phyloP scores from a whole-genome alignment of 495 filamentous ascomycete species.

The Sordaria brevicollis region DNA sequence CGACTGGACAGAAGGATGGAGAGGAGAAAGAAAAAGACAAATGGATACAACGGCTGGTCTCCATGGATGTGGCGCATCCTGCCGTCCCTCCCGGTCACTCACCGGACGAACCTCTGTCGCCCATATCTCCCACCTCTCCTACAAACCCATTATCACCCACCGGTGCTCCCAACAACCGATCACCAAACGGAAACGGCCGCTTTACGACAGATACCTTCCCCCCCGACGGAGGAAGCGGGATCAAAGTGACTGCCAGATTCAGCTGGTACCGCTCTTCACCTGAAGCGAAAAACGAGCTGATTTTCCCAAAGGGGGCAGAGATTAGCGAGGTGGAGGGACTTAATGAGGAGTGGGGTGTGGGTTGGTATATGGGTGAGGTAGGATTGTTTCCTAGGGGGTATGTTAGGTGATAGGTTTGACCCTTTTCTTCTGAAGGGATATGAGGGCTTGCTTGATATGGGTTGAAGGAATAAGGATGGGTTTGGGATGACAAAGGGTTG shows the following conservation, averaged over 20 bases:
- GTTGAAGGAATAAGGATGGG: no score
- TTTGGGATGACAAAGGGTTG: no score
- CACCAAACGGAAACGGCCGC: conserved; percentile 6
- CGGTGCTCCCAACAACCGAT: conserved; percentile 6
- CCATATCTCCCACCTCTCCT: background rate
- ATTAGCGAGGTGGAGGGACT: conserved; percentile 70
- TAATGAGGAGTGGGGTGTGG: conserved; percentile 80
- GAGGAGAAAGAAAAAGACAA: conserved; percentile 1
- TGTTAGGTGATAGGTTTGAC: conserved; percentile 47
- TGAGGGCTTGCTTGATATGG: no score
- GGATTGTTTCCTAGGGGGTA: conserved; percentile 71
- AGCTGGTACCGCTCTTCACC: conserved; percentile 54
- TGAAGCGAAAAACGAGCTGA: conserved; percentile 56
- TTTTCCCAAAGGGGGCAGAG: conserved; percentile 74
- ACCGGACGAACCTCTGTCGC: background rate
- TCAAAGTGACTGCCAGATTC: conserved; percentile 55
- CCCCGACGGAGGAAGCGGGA: conserved; percentile 57
- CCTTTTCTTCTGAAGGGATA: no score
- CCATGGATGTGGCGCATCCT: conserved; percentile 16
- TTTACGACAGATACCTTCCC: conserved; percentile 40
- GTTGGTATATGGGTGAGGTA: conserved; percentile 62
- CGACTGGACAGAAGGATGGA: conserved; percentile 2
- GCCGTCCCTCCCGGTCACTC: background rate
- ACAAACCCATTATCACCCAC: no score
- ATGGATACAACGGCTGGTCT: conserved; percentile 16